Percentiles rank a stretch among this genome's conserved stretches.
These are phyloP conservation scores for Naganishia sp. DNA, from an alignment of 1,284 basidiomycete species.

Conservation along the genomic window DNA sequence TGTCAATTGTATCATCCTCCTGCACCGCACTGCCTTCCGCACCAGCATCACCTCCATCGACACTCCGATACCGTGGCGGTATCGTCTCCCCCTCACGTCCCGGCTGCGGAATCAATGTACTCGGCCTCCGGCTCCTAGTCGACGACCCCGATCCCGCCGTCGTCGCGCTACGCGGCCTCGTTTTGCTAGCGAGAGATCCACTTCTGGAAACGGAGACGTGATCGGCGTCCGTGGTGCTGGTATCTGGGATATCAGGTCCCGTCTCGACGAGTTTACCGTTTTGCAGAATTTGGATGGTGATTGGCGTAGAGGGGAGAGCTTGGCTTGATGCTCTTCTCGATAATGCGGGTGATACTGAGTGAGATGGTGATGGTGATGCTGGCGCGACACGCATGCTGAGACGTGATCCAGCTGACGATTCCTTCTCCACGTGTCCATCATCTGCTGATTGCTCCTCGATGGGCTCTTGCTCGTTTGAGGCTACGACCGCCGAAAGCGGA, in stretches of 20 bases:
- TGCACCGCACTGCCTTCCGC: background rate
- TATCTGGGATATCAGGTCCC: background rate
- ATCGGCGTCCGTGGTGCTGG: background rate
- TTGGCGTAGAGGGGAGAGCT: background rate
- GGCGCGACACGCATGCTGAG: conserved; percentile 4
- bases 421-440: background rate
- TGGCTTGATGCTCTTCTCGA: conserved; percentile 8
- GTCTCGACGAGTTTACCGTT: background rate
- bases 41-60: background rate
- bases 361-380: conserved; percentile 7
- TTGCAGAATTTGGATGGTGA: background rate
- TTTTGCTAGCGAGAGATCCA: background rate
- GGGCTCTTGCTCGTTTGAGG: background rate
- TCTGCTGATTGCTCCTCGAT: background rate
- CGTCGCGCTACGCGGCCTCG: background rate
- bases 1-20: background rate
- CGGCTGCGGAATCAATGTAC: conserved; percentile 29
- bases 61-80: conserved; percentile 9
- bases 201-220: background rate
- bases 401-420: background rate
- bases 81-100: conserved; percentile 27
- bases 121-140: conserved; percentile 13
- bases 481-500: conserved; percentile 1
- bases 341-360: background rate
- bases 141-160: background rate